Evolutionary conservation across 495 filamentous ascomycete species (phyloP).

Genomic region (Aspergillus conjunctus): DNA sequence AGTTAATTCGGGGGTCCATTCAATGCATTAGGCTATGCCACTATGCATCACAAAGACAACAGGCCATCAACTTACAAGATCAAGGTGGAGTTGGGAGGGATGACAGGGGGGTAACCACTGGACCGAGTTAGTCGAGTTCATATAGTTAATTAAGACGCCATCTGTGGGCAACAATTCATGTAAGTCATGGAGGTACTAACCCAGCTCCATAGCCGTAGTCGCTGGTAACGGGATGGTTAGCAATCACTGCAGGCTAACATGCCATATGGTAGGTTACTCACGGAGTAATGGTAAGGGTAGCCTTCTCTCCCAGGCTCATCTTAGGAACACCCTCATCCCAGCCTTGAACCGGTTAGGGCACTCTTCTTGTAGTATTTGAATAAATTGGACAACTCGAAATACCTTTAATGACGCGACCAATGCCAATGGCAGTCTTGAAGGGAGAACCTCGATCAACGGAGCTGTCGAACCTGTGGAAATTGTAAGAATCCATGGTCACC

Average conservation of each 20-base stretch:
- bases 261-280: slow-evolving; percentile 42
- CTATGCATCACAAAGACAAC: background rate
- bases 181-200: slow-evolving; percentile 46
- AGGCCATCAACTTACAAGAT: slow-evolving; percentile 51
- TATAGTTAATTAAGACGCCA: background rate
- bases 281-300: slow-evolving; percentile 74
- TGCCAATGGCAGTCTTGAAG: slow-evolving; percentile 69
- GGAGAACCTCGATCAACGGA: slow-evolving; percentile 60
- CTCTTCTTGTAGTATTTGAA: background rate
- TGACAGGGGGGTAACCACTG: slow-evolving; percentile 69
- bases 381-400: slow-evolving; percentile 13
- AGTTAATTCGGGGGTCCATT: background rate
- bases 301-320: slow-evolving; percentile 82
- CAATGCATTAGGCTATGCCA: slow-evolving; percentile 12
- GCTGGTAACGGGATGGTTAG: slow-evolving; percentile 48
- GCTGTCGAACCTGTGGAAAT: slow-evolving; percentile 69
- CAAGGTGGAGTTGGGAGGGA: slow-evolving; percentile 48
- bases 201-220: slow-evolving; percentile 77
- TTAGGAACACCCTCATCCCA: slow-evolving; percentile 84
- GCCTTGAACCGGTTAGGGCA: slow-evolving; percentile 47
- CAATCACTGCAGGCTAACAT: slow-evolving; percentile 5
- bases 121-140: slow-evolving; percentile 9
- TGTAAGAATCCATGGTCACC: background rate
- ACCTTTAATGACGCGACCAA: slow-evolving; percentile 81
- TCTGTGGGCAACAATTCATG: background rate